Evolutionary conservation across 2,329 filamentous ascomycete genomes (phyloP), one percentile per base, ranked within the genome.

Genomic region (Plenodomus biglobosus): DNA sequence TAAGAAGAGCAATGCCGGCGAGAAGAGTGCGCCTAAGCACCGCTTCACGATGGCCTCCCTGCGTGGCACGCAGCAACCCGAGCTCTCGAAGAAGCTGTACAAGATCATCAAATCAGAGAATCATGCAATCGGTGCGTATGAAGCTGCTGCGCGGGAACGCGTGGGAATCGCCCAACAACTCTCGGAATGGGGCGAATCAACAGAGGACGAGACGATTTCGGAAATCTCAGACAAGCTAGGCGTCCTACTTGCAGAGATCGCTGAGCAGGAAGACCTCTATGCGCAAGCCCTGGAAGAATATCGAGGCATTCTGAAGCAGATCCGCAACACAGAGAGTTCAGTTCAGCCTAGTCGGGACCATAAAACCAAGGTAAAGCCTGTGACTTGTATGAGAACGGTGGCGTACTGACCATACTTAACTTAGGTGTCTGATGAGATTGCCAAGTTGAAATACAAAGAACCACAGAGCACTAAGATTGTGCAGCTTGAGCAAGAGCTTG

Each of bases 201-300:
- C 92, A 1, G 83, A 84, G 44, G 94, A 99, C 66, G 90, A 95
- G 53, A 84, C 85, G 42, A 80, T 97, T 64, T 90, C 85, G 43
- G 94, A 97, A 69, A 83, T 99, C 60, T 91, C 88, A 50, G 94
- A 97, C 80, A 99, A 99, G 80, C 80, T 99, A 43, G 94, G 91
- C 42, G 92, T 97, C 34, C 78, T 99, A 62, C 78, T 99, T 51
- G 87, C 88, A 18, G 94, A 97, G 78, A 84, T 99, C 52, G 94
- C 91, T 43, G 91, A 96, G 74, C 91, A 95, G 73, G 94, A 99
- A 72, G 92, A 96, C 59, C 69, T 80, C 38, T 97, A 92, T 72
- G 90, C 92, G 3, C 87, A 92, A 72, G 85, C 86, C 40, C 73
- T 99, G 46, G 94, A 99, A 71, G 91, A 96, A 54, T 90, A 88